Percentiles rank a stretch among this genome's conserved stretches.
Evolutionary conservation across 2,329 filamentous ascomycete species (phyloP).

Genomic region (Phaeoacremonium minimum): DNA sequence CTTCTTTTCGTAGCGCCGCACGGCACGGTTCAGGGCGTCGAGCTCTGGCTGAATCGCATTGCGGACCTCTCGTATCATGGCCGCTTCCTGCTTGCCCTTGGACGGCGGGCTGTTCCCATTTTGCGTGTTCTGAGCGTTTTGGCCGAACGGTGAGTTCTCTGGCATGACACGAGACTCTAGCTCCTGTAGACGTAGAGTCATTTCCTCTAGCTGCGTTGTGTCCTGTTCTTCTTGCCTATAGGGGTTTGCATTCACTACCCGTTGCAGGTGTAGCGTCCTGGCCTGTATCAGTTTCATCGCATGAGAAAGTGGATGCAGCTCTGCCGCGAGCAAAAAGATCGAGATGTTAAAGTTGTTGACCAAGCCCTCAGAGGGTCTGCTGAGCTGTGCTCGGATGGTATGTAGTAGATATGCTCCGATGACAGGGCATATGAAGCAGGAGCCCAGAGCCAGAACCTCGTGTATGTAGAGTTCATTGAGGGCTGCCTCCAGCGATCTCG

Average conservation of each 20-base stretch:
- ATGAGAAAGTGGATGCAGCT: slow-evolving; percentile 78
- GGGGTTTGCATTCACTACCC: slow-evolving; percentile 56
- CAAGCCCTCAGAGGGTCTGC: slow-evolving; percentile 76
- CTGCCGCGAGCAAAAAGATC: slow-evolving; percentile 83
- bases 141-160: slow-evolving; percentile 13
- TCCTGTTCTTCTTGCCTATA: slow-evolving; percentile 28
- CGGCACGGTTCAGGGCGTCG: slow-evolving; percentile 82
- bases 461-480: slow-evolving; percentile 66
- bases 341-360: slow-evolving; percentile 91
- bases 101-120: slow-evolving; percentile 22
- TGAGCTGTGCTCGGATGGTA: slow-evolving; percentile 73
- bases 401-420: slow-evolving; percentile 83
- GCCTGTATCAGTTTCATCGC: slow-evolving; percentile 75
- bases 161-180: slow-evolving; percentile 57
- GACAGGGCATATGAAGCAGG: slow-evolving; percentile 76
- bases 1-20: slow-evolving; percentile 89
- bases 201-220: slow-evolving; percentile 43
- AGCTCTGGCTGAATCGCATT: slow-evolving; percentile 73
- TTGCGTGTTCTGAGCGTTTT: slow-evolving; percentile 14
- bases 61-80: slow-evolving; percentile 53
- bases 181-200: slow-evolving; percentile 63
- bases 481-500: slow-evolving; percentile 29
- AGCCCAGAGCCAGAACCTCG: slow-evolving; percentile 68
- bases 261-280: slow-evolving; percentile 77
- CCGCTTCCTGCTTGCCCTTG: slow-evolving; percentile 34